Conservation (phyloP, 805 yeast genomes). For the Dipodascus geniculatus region DNA sequence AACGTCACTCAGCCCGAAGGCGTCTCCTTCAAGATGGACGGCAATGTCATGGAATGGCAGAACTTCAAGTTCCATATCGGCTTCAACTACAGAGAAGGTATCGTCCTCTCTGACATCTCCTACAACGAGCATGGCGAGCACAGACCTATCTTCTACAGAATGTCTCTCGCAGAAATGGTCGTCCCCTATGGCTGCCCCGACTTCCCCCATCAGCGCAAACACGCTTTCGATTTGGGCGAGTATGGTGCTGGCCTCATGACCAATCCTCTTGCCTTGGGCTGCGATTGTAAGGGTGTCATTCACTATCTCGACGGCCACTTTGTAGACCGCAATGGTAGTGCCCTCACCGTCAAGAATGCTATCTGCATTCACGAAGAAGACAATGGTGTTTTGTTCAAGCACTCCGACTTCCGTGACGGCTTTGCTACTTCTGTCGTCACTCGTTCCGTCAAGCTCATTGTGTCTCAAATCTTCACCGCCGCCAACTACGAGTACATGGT, state of each 20-base stretch:
- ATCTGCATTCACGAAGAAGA: slow-evolving; percentile 82
- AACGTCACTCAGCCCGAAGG: slow-evolving; percentile 73
- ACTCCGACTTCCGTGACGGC: slow-evolving; percentile 73
- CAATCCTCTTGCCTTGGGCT: slow-evolving; percentile 64
- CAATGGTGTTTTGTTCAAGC: slow-evolving; percentile 68
- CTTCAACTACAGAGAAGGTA: slow-evolving; percentile 78
- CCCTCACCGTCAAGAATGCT: slow-evolving; percentile 62
- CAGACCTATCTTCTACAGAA: slow-evolving; percentile 67
- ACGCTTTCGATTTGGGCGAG: slow-evolving; percentile 79
- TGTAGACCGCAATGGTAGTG: slow-evolving; percentile 54
- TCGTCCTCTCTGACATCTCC: slow-evolving; percentile 60
- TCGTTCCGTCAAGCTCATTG: slow-evolving; percentile 60
- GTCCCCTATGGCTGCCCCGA: slow-evolving; percentile 77
- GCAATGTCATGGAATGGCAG: slow-evolving; percentile 63
- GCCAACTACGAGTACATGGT: slow-evolving; percentile 79
- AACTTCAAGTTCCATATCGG: slow-evolving; percentile 72
- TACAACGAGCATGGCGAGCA: slow-evolving; percentile 63
- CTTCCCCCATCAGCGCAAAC: slow-evolving; percentile 74
- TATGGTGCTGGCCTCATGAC: slow-evolving; percentile 84
- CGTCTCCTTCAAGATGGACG: slow-evolving; percentile 62
- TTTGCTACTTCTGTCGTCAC: slow-evolving; percentile 65
- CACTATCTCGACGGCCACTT: slow-evolving; percentile 76
- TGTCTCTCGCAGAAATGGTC: slow-evolving; percentile 32
- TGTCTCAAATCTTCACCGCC: slow-evolving; percentile 77
- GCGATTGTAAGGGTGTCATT: slow-evolving; percentile 79